A percentile compares a stretch with the other conserved stretches of the same genome.
These are phyloP conservation scores for Hippophae gyantsensis DNA, from an alignment of 306 rosid species.

Conservation along the genomic window DNA sequence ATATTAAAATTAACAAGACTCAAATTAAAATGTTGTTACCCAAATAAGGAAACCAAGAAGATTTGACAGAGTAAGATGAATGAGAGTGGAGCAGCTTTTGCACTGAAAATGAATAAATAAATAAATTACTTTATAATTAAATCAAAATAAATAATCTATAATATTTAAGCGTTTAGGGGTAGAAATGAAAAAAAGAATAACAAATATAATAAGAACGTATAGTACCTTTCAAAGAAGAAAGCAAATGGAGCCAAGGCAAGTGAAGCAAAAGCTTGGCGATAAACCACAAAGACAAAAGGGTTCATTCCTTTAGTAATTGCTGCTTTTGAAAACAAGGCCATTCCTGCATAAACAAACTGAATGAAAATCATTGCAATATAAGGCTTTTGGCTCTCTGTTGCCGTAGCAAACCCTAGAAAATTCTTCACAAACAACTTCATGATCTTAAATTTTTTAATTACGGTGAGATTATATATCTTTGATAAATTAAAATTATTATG, in stretches of 20 bases:
- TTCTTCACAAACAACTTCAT: constrained; percentile 20
- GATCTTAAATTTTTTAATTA: no score
- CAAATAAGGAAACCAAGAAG: constrained; percentile 65
- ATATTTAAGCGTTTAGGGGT: not conserved
- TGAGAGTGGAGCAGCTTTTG: constrained; percentile 48
- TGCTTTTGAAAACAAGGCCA: constrained; percentile 88
- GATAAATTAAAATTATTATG: no score
- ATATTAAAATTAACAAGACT: no score
- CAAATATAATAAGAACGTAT: not conserved
- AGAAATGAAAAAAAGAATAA: not conserved
- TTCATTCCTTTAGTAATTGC: constrained; percentile 87
- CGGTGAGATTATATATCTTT: no score
- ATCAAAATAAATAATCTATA: not conserved
- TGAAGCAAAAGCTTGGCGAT: constrained; percentile 77
- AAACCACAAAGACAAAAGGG: constrained; percentile 79
- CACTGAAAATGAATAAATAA: constrained; percentile 36
- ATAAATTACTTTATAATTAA: not conserved
- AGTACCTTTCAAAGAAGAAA: constrained; percentile 65
- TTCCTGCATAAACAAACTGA: constrained; percentile 71
- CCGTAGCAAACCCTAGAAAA: constrained; percentile 13
- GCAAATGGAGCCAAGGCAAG: constrained; percentile 70
- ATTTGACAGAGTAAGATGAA: constrained; percentile 51
- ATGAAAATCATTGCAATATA: constrained; percentile 62
- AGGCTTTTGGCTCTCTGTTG: constrained; percentile 37
- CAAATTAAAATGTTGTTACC: constrained; percentile 33